These are phyloP conservation scores for Arthonia radiata DNA, from an alignment of 495 filamentous ascomycete species.

Conservation along the genomic window DNA sequence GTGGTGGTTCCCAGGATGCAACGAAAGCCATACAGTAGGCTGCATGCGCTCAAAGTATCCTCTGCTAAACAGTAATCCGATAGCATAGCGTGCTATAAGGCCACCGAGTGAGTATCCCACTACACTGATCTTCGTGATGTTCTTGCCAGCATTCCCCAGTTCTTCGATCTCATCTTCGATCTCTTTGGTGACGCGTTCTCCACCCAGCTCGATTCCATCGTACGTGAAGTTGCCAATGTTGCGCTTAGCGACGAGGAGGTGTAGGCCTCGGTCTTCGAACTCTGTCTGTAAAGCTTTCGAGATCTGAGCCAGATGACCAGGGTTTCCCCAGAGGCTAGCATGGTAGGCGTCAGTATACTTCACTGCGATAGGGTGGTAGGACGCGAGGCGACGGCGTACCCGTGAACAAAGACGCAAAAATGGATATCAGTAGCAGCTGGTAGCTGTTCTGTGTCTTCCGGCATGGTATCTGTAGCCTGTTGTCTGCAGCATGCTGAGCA, in stretches of 20 bases:
- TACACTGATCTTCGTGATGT: slow-evolving; percentile 59
- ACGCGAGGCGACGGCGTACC: slow-evolving; percentile 27
- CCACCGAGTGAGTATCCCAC: slow-evolving; percentile 81
- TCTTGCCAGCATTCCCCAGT: slow-evolving; percentile 35
- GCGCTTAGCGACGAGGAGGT: slow-evolving; percentile 51
- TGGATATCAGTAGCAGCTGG: slow-evolving; percentile 28
- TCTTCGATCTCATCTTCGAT: slow-evolving; percentile 57
- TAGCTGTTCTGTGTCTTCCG: slow-evolving; percentile 1
- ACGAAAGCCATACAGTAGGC: slow-evolving; percentile 33
- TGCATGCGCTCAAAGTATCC: slow-evolving; percentile 54
- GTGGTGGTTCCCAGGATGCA: background rate
- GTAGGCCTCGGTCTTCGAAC: slow-evolving; percentile 35
- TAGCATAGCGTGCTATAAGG: slow-evolving; percentile 63
- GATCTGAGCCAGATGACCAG: slow-evolving; percentile 51
- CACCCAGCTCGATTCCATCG: slow-evolving; percentile 78
- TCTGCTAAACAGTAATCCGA: slow-evolving; percentile 59
- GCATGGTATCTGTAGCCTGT: too few relatives aligned
- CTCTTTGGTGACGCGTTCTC: slow-evolving; percentile 68
- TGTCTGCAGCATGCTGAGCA: too few relatives aligned
- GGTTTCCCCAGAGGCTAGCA: slow-evolving; percentile 73
- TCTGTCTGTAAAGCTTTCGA: slow-evolving; percentile 38
- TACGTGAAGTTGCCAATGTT: slow-evolving; percentile 75
- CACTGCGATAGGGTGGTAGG: background rate
- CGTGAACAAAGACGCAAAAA: slow-evolving; percentile 86
- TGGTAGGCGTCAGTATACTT: slow-evolving; percentile 7